A percentile compares a stretch with the other conserved stretches of the same genome.
These are phyloP conservation scores for Zymoseptoria brevis DNA, from an alignment of 2,329 filamentous ascomycete species.

Conservation along the genomic window DNA sequence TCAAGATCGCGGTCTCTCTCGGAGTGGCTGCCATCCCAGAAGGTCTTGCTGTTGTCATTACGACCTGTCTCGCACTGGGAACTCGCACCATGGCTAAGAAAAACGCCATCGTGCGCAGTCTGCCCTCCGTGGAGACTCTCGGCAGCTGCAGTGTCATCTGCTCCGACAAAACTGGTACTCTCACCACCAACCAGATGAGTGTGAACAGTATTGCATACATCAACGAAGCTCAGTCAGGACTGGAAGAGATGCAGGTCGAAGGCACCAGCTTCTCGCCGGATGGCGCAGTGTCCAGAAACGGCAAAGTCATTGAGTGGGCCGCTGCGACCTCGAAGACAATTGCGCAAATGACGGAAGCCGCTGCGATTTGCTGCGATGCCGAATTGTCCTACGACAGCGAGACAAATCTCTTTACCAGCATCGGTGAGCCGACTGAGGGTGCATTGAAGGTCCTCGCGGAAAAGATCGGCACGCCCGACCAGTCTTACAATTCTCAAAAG, in stretches of 20 bases:
- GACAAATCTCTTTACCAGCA: slow-evolving; percentile 64
- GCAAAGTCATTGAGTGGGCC: slow-evolving; percentile 60
- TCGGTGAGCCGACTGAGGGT: slow-evolving; percentile 93
- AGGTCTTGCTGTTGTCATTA: slow-evolving; percentile 95
- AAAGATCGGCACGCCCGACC: slow-evolving; percentile 81
- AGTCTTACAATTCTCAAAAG: slow-evolving; percentile 47
- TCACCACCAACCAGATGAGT: slow-evolving; percentile 99
- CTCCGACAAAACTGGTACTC: slow-evolving; percentile 96
- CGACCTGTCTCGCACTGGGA: slow-evolving; percentile 91
- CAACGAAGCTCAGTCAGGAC: slow-evolving; percentile 59
- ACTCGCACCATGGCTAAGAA: slow-evolving; percentile 98
- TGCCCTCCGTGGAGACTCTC: slow-evolving; percentile 94
- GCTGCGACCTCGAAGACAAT: slow-evolving; percentile 67
- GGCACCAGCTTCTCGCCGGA: slow-evolving; percentile 87
- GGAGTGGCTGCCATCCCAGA: slow-evolving; percentile 97
- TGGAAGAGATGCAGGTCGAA: slow-evolving; percentile 83
- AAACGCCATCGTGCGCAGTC: slow-evolving; percentile 90
- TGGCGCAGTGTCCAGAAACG: slow-evolving; percentile 60
- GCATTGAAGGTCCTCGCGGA: slow-evolving; percentile 84
- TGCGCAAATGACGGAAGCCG: slow-evolving; percentile 63
- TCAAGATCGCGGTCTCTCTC: slow-evolving; percentile 97
- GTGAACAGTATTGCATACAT: slow-evolving; percentile 88
- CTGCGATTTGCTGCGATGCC: slow-evolving; percentile 80
- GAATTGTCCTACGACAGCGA: slow-evolving; percentile 74
- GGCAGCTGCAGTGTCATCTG: slow-evolving; percentile 99